A percentile compares a stretch with the other conserved stretches of the same genome.
phyloP scores from a whole-genome alignment of 495 filamentous ascomycete species.

The Talaromyces liani region DNA sequence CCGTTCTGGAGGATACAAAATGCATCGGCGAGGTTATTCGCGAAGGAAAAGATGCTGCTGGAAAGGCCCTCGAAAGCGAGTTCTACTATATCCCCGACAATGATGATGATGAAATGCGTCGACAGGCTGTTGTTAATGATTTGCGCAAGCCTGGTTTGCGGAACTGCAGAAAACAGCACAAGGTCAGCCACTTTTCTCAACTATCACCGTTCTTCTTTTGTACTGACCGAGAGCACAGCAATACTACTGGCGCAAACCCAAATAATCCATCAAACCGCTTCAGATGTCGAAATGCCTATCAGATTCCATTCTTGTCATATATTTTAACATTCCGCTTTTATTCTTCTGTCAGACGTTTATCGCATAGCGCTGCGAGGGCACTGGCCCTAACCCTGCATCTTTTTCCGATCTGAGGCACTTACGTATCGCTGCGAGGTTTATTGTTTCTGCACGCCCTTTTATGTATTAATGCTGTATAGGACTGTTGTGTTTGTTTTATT shows the following conservation, averaged over 20 bases:
- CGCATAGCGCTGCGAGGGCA: slow-evolving; percentile 49
- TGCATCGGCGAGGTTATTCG: slow-evolving; percentile 84
- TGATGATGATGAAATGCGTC: slow-evolving; percentile 70
- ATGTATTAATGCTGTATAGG: slow-evolving; percentile 3
- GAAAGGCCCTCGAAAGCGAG: slow-evolving; percentile 87
- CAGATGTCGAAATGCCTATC: not conserved
- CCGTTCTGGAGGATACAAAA: slow-evolving; percentile 59
- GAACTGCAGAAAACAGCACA: slow-evolving; percentile 87
- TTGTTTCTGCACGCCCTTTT: not conserved
- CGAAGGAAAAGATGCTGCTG: slow-evolving; percentile 93
- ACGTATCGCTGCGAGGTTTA: not conserved
- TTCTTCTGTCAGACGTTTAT: slow-evolving; percentile 20
- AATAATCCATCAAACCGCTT: slow-evolving; percentile 23
- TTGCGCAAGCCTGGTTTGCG: slow-evolving; percentile 81
- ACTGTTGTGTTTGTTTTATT: not conserved
- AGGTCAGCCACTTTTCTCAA: slow-evolving; percentile 52
- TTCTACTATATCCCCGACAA: slow-evolving; percentile 96
- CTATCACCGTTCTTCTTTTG: slow-evolving; percentile 11
- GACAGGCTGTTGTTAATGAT: slow-evolving; percentile 76
- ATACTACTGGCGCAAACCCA: slow-evolving; percentile 90
- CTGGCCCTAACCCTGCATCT: slow-evolving; percentile 28
- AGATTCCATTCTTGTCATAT: slow-evolving; percentile 32
- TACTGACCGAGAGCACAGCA: slow-evolving; percentile 46
- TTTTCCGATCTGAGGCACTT: slow-evolving; percentile 8
- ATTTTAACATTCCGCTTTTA: slow-evolving; percentile 27